A percentile compares a stretch with the other conserved stretches of the same genome.
phyloP scores from a whole-genome alignment of 371 early-diverging fungal species.

The Circinella umbellata region DNA sequence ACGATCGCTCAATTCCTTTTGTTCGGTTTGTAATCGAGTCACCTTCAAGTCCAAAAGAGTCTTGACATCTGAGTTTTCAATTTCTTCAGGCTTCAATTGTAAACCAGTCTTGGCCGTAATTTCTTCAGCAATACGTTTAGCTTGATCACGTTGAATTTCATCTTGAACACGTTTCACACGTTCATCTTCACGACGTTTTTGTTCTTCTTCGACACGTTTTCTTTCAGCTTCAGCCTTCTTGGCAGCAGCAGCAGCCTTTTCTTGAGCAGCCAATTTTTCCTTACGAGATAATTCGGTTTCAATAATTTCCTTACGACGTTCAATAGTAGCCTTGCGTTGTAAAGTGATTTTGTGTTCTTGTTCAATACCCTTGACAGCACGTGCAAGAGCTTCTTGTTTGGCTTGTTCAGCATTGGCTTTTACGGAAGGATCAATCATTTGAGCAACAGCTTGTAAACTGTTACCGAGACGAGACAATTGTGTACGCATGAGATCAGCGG shows the following conservation, averaged over 20 bases:
- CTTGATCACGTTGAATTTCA: slow-evolving; percentile 85
- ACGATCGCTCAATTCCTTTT: slow-evolving; percentile 77
- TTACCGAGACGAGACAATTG: slow-evolving; percentile 80
- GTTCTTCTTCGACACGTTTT: slow-evolving; percentile 85
- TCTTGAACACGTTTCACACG: slow-evolving; percentile 79
- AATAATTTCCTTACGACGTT: slow-evolving; percentile 90
- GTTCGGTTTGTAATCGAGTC: slow-evolving; percentile 90
- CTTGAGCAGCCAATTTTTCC: slow-evolving; percentile 82
- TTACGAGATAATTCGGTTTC: slow-evolving; percentile 80
- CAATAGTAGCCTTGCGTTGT: slow-evolving; percentile 84
- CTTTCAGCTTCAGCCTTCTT: slow-evolving; percentile 90
- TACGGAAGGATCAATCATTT: slow-evolving; percentile 83
- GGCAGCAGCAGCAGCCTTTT: slow-evolving; percentile 69
- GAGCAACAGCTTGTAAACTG: slow-evolving; percentile 83
- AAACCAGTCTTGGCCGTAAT: slow-evolving; percentile 83
- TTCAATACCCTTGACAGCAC: slow-evolving; percentile 71
- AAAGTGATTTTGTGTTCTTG: slow-evolving; percentile 84
- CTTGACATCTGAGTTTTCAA: slow-evolving; percentile 85
- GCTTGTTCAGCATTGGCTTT: slow-evolving; percentile 67
- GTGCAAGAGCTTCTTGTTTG: slow-evolving; percentile 66
- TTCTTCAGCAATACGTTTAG: slow-evolving; percentile 87
- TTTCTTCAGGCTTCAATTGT: slow-evolving; percentile 81
- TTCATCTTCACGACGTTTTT: slow-evolving; percentile 83
- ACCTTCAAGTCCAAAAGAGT: slow-evolving; percentile 86
- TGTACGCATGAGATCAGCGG: slow-evolving; percentile 86